These are phyloP conservation scores for Amphichorda felina DNA, from an alignment of 2,329 filamentous ascomycete genomes.

Conservation along the genomic window DNA sequence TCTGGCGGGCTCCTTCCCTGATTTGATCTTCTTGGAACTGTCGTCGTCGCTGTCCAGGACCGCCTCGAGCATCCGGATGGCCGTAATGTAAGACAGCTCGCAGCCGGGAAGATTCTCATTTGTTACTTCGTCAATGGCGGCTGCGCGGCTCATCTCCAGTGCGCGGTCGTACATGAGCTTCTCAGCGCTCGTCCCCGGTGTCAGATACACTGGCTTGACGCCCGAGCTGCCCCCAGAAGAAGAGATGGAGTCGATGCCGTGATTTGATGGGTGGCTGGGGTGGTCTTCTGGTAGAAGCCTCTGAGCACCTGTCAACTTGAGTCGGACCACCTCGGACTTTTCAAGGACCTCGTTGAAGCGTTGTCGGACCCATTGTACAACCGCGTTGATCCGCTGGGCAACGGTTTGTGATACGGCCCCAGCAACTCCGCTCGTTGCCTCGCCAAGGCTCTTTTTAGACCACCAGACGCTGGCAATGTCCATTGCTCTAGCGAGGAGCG, in stretches of 20 bases:
- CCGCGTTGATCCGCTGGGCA: slow-evolving; percentile 70
- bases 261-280: slow-evolving; percentile 73
- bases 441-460: slow-evolving; percentile 62
- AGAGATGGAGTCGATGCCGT: slow-evolving; percentile 45
- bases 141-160: slow-evolving; percentile 88
- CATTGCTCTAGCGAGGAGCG: slow-evolving; percentile 86
- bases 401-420: slow-evolving; percentile 33
- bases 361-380: slow-evolving; percentile 88
- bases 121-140: slow-evolving; percentile 91
- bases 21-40: slow-evolving; percentile 19
- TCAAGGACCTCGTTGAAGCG: slow-evolving; percentile 96
- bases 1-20: slow-evolving; percentile 15
- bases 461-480: slow-evolving; percentile 92
- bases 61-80: slow-evolving; percentile 89
- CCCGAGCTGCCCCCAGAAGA: slow-evolving; percentile 52
- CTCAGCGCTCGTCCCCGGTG: slow-evolving; percentile 83
- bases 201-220: slow-evolving; percentile 70
- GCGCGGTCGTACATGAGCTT: slow-evolving; percentile 97
- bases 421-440: slow-evolving; percentile 22
- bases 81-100: slow-evolving; percentile 86
- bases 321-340: slow-evolving; percentile 88
- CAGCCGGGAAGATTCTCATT: slow-evolving; percentile 80
- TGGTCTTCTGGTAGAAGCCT: slow-evolving; percentile 74
- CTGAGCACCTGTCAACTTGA: slow-evolving; percentile 80
- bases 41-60: slow-evolving; percentile 77